Evolutionary conservation across 2,329 filamentous ascomycete genomes (phyloP), one percentile per base, ranked within the genome.

Genomic region (Fusarium sp.): DNA sequence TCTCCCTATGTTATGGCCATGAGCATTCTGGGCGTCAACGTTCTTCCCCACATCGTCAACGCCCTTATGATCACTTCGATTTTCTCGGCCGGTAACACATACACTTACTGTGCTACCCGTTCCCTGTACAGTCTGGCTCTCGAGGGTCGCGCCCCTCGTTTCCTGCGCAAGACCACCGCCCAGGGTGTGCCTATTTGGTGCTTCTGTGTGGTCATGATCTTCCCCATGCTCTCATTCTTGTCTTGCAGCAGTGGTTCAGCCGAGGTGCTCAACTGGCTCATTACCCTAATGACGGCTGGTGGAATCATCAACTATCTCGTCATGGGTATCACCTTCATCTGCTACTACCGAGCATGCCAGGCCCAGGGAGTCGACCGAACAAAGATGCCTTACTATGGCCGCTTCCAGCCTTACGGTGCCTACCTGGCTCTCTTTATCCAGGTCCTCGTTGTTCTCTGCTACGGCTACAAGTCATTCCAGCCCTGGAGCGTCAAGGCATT

Each of bases 1-100:
- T 92, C 90, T 31, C 90, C 90, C 3, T 92, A 91, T 75, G 89
- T 91, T 65, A 91, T 92, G 76, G 89, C 89, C 58, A 91, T 91
- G 88, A 81, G 84, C 60, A 89, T 89, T 74, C 74, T 91, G 70
- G 82, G 85, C 11, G 85, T 92, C 64, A 76, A 79, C 0, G 87
- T 87, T 13, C 85, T 92, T 33, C 89, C 89, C 9, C 84, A 90
- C 62, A 84, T 92, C 20, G 85, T 90, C 74, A 92, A 92, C 75
- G 90, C 89, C 18, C 80, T 85, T 62, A 81, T 85, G 80, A 70
- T 85, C 65, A 85, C 83, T 8, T 84, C 83, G 66, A 84, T 84
- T 72, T 84, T 84, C 76, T 86, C 85, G 13, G 85, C 85, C 31
- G 86, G 86, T 16, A 88, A 88, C 77, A 86, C 85, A 9, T 88